Percentiles rank a stretch among this genome's conserved stretches.
Evolutionary conservation across 164 flowering plant species (phyloP).

Genomic region (grape (Vitis vinifera)): DNA sequence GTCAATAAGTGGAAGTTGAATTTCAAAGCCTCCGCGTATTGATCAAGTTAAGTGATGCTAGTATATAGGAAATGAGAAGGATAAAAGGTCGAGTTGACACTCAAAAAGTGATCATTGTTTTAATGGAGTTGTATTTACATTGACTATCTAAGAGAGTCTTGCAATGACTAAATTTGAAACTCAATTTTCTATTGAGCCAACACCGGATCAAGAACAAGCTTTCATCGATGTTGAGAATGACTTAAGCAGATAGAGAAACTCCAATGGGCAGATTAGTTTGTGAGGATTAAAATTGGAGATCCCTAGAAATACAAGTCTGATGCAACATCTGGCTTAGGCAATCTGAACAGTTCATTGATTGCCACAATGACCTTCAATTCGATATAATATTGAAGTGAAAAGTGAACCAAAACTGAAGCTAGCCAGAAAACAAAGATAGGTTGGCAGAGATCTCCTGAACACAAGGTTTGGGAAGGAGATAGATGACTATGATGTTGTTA

Average conservation of each 20-base stretch:
- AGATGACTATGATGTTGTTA: no score
- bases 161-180: slow-evolving; percentile 60
- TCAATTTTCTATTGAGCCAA: slow-evolving; percentile 82
- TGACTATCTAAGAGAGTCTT: slow-evolving; percentile 63
- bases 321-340: no score
- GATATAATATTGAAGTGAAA: no score
- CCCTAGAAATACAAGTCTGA: slow-evolving; percentile 5
- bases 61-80: slow-evolving; percentile 88
- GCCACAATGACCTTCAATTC: no score
- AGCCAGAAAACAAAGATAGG: no score
- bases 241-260: slow-evolving; percentile 82
- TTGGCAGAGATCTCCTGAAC: no score
- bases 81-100: slow-evolving; percentile 87
- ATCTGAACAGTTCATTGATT: no score
- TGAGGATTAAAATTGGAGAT: slow-evolving; percentile 46
- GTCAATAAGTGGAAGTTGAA: slow-evolving; percentile 24
- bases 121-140: slow-evolving; percentile 93
- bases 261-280: slow-evolving; percentile 97
- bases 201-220: slow-evolving; percentile 95
- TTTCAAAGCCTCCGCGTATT: slow-evolving; percentile 65
- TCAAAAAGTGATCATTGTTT: slow-evolving; percentile 95
- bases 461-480: no score
- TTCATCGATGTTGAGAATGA: slow-evolving; percentile 89
- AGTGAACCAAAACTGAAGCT: no score
- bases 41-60: slow-evolving; percentile 82